phyloP scores from a whole-genome alignment of 2,329 filamentous ascomycete species.

The Talaromyces sp. region DNA sequence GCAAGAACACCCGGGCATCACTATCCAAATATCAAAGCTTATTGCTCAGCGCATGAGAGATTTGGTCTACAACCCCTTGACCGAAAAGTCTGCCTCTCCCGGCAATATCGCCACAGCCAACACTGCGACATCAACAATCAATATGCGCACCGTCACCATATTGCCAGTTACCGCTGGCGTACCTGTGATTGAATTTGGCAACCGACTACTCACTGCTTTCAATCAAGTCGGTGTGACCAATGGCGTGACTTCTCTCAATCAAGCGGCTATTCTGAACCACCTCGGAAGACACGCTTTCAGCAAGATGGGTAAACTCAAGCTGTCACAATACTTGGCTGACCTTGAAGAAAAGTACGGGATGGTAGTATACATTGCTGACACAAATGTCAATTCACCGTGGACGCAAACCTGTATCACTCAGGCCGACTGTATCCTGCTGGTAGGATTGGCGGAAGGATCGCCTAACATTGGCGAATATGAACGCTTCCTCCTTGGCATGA shows the following conservation, averaged over 20 bases:
- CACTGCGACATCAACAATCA: slow-evolving; percentile 72
- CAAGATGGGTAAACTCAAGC: slow-evolving; percentile 91
- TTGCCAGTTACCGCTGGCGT: slow-evolving; percentile 86
- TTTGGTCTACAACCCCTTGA: slow-evolving; percentile 73
- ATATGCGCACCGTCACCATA: slow-evolving; percentile 86
- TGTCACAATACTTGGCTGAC: slow-evolving; percentile 93
- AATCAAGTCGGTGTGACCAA: slow-evolving; percentile 84
- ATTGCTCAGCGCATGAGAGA: slow-evolving; percentile 87
- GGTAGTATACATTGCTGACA: slow-evolving; percentile 93
- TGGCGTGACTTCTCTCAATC: slow-evolving; percentile 85
- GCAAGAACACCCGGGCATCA: slow-evolving; percentile 94
- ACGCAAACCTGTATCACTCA: slow-evolving; percentile 97
- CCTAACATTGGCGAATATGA: slow-evolving; percentile 94
- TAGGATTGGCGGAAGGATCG: slow-evolving; percentile 84
- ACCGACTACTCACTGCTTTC: slow-evolving; percentile 77
- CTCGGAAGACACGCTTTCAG: slow-evolving; percentile 94
- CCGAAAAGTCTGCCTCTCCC: slow-evolving; percentile 59
- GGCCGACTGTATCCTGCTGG: slow-evolving; percentile 89
- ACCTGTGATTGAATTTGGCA: slow-evolving; percentile 92
- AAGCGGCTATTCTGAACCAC: slow-evolving; percentile 89
- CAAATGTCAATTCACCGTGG: slow-evolving; percentile 95
- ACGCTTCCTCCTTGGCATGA: slow-evolving; percentile 90
- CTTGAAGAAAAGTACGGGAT: slow-evolving; percentile 95
- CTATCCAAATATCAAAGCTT: slow-evolving; percentile 98
- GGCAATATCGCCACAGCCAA: slow-evolving; percentile 47